Evolutionary conservation across 495 filamentous ascomycete genomes (phyloP).

Genomic region (Aspergillus olivimuriae): DNA sequence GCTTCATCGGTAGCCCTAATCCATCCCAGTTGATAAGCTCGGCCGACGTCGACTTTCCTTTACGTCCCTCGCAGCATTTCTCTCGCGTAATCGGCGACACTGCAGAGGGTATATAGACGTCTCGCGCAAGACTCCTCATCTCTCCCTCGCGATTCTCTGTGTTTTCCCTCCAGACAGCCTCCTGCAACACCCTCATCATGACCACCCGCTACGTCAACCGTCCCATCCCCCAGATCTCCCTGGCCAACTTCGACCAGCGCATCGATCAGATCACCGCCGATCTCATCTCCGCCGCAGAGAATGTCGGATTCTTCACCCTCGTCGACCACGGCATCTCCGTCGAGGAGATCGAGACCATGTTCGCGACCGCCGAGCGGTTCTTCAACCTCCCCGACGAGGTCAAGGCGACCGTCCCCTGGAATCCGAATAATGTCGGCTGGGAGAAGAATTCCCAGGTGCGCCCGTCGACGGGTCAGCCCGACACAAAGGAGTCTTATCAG

Average conservation of each 20-base stretch:
- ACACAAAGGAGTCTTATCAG: slow-evolving; percentile 59
- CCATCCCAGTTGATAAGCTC: slow-evolving; percentile 3
- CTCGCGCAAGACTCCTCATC: too few species aligned
- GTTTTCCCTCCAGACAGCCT: neutral
- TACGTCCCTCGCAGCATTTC: too few species aligned
- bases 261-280: slow-evolving; percentile 48
- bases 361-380: slow-evolving; percentile 44
- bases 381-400: slow-evolving; percentile 47
- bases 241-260: slow-evolving; percentile 46
- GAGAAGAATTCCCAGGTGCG: slow-evolving; percentile 55
- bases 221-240: slow-evolving; percentile 51
- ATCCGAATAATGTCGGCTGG: slow-evolving; percentile 55
- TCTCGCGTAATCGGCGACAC: neutral
- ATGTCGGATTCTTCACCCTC: slow-evolving; percentile 58
- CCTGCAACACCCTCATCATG: slow-evolving; percentile 2
- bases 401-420: slow-evolving; percentile 51
- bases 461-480: slow-evolving; percentile 52
- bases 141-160: too few species aligned
- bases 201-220: slow-evolving; percentile 41
- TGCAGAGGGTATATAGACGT: too few species aligned
- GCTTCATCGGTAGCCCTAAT: too few species aligned
- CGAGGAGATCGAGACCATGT: slow-evolving; percentile 47
- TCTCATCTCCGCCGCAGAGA: slow-evolving; percentile 52
- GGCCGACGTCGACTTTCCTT: slow-evolving; percentile 1
- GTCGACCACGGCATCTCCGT: slow-evolving; percentile 49